These are phyloP conservation scores for Jamesozyma jinghongensis DNA, from an alignment of 805 yeast species.

Conservation along the genomic window DNA sequence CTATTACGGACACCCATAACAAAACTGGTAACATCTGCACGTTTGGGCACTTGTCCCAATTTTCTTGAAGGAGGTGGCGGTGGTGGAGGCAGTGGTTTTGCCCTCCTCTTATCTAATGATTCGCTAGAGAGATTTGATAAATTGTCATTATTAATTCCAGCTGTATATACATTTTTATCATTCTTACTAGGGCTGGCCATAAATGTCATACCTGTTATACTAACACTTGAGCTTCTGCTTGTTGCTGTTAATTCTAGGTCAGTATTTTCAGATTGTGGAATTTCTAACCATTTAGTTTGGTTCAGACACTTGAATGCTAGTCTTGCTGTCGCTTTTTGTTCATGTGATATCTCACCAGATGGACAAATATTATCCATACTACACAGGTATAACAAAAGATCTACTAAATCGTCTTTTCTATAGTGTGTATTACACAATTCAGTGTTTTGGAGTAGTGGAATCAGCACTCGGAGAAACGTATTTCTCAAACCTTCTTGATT, in stretches of 20 bases:
- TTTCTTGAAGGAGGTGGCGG: slow-evolving; percentile 33
- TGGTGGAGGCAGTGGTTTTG: slow-evolving; percentile 32
- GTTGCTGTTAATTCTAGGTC: slow-evolving; percentile 1
- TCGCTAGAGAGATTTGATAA: slow-evolving; percentile 25
- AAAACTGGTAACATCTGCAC: slow-evolving; percentile 2
- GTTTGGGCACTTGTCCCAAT: neutral
- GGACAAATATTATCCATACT: slow-evolving; percentile 20
- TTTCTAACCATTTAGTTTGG: slow-evolving; percentile 29
- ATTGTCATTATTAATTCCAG: slow-evolving; percentile 3
- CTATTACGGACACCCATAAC: slow-evolving; percentile 3
- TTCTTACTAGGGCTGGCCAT: neutral
- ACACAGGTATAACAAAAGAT: slow-evolving; percentile 41
- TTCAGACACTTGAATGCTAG: slow-evolving; percentile 34
- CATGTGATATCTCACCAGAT: slow-evolving; percentile 14
- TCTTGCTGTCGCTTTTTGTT: slow-evolving; percentile 33
- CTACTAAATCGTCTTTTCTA: slow-evolving; percentile 45
- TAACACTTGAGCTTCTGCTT: slow-evolving; percentile 21
- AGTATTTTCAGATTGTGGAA: slow-evolving; percentile 2
- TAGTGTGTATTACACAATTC: slow-evolving; percentile 50
- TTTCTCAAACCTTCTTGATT: slow-evolving; percentile 52
- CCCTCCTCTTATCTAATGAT: slow-evolving; percentile 29
- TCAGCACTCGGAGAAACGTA: slow-evolving; percentile 63
- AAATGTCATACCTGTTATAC: slow-evolving; percentile 13
- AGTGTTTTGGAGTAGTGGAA: slow-evolving; percentile 60
- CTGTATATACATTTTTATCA: neutral